These are phyloP conservation scores for Schizophyllum amplum DNA, from an alignment of 1,284 basidiomycete genomes.

Conservation along the genomic window DNA sequence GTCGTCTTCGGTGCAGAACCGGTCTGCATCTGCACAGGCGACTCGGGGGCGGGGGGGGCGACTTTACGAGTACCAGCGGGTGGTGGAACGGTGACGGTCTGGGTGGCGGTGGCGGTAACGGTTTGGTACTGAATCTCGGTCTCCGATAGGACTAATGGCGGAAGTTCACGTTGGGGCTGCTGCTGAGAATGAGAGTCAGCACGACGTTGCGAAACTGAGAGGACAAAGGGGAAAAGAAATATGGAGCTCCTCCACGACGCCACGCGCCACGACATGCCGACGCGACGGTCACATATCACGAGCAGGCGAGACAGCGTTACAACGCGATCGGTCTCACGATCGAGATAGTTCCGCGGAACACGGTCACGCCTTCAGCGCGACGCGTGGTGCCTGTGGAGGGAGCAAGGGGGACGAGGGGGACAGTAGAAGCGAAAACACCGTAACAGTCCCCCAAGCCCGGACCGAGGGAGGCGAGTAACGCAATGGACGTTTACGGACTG, in stretches of 20 bases:
- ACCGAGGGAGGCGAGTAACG: constrained; percentile 62
- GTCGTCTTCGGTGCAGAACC: constrained; percentile 61
- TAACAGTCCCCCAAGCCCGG: constrained; percentile 79
- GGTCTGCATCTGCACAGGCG: constrained; percentile 29
- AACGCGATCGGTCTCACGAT: constrained; percentile 24
- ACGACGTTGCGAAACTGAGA: constrained; percentile 12
- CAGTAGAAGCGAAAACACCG: constrained; percentile 54
- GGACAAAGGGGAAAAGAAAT: constrained; percentile 21
- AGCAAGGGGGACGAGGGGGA: constrained; percentile 59
- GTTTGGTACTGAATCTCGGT: constrained; percentile 60
- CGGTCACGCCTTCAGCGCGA: constrained; percentile 18
- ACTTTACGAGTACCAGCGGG: constrained; percentile 73
- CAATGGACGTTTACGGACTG: constrained; percentile 64
- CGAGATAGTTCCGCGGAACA: constrained; percentile 28
- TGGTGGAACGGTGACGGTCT: constrained; percentile 57
- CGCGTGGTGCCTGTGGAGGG: constrained; percentile 16
- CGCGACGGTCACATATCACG: constrained; percentile 34
- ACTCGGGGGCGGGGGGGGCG: constrained; percentile 60
- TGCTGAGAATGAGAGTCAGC: constrained; percentile 22
- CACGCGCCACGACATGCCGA: constrained; percentile 17
- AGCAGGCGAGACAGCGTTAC: not conserved
- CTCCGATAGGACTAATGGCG: constrained; percentile 55
- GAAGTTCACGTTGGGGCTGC: constrained; percentile 43
- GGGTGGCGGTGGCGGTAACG: constrained; percentile 57
- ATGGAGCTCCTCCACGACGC: constrained; percentile 35